phyloP scores from a whole-genome alignment of 768 basidiomycete species.

The Scleroderma citrinum region DNA sequence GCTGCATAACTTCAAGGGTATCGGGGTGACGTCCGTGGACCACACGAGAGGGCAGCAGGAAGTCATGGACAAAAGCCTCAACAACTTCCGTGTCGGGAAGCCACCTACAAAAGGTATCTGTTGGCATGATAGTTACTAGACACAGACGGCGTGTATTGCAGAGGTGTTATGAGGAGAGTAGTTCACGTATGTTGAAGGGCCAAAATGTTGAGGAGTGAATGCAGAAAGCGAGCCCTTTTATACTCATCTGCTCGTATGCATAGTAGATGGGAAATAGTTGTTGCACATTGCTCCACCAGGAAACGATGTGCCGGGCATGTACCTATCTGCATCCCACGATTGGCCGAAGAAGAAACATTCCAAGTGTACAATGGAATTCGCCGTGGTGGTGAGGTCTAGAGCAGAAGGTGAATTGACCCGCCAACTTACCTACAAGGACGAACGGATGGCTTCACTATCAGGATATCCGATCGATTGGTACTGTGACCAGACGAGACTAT shows the following conservation, averaged over 20 bases:
- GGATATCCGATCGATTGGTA: too few species aligned
- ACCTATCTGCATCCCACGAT: too few species aligned
- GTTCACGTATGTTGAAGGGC: not conserved
- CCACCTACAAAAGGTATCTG: conserved; percentile 6
- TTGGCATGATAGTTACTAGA: not conserved
- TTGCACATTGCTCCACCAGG: not conserved
- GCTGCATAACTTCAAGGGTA: not conserved
- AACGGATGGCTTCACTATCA: too few species aligned
- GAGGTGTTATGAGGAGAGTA: too few species aligned
- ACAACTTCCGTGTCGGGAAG: conserved; percentile 13
- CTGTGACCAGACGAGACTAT: too few species aligned
- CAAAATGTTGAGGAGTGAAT: not conserved
- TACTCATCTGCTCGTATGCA: not conserved
- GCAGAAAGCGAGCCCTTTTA: not conserved
- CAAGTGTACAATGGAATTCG: too few species aligned
- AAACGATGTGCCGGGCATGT: too few species aligned
- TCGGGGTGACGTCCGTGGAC: not conserved
- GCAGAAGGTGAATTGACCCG: too few species aligned
- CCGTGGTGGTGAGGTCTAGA: too few species aligned
- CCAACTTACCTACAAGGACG: too few species aligned
- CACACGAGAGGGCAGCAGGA: not conserved
- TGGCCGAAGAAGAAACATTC: too few species aligned
- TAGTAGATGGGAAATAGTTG: not conserved
- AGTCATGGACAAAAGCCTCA: conserved; percentile 10
- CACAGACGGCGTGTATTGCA: not conserved